A percentile compares a stretch with the other conserved stretches of the same genome.
These are phyloP conservation scores for Evernia prunastri DNA, from an alignment of 495 filamentous ascomycete genomes.

Conservation along the genomic window DNA sequence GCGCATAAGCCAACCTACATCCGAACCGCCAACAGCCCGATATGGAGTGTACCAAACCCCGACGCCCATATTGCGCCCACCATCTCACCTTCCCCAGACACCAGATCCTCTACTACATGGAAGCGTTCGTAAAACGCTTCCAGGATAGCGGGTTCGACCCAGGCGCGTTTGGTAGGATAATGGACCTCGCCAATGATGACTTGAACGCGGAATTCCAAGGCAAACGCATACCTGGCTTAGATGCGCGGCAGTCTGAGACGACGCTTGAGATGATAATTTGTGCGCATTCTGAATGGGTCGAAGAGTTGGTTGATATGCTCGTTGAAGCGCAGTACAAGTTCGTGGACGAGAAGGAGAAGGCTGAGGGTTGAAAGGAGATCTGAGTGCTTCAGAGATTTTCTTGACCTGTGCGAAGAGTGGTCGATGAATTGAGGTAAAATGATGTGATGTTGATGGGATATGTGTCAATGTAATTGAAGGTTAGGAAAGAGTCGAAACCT, in stretches of 20 bases:
- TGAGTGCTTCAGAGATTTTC: no score
- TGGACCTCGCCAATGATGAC: neutral
- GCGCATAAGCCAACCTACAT: neutral
- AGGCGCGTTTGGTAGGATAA: neutral
- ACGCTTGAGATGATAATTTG: neutral
- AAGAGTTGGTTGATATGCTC: neutral
- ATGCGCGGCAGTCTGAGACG: neutral
- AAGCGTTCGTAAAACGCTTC: neutral
- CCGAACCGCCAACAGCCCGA: no score
- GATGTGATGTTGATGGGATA: no score
- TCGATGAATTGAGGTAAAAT: no score
- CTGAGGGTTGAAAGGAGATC: no score
- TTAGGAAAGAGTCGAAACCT: no score
- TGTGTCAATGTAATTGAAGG: no score
- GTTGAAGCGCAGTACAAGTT: neutral
- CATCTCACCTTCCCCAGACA: neutral
- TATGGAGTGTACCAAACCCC: neutral
- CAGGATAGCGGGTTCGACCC: neutral
- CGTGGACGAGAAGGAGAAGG: neutral
- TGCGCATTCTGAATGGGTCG: neutral
- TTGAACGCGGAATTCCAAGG: neutral
- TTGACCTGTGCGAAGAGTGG: no score
- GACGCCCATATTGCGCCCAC: neutral
- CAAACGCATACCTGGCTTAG: neutral
- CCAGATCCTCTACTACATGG: neutral